A percentile compares a stretch with the other conserved stretches of the same genome.
Evolutionary conservation across 495 filamentous ascomycete species (phyloP).

Genomic region (Lichenothelia convexa): DNA sequence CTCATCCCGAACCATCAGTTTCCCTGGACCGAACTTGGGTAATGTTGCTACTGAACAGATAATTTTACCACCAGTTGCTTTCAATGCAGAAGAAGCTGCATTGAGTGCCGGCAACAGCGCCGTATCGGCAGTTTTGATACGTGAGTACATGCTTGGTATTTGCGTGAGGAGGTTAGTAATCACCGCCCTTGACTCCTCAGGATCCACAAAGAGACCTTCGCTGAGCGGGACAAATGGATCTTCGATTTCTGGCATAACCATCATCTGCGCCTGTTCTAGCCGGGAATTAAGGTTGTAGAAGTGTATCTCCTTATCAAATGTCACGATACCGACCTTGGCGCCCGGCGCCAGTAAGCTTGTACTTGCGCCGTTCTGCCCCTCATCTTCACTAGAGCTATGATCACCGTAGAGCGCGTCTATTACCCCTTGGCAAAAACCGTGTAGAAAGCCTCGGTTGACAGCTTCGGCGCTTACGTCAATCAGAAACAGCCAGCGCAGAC

Average conservation of each 20-base stretch:
- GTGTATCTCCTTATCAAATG: constrained; percentile 87
- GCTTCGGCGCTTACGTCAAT: constrained; percentile 88
- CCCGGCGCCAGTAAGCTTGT: constrained; percentile 51
- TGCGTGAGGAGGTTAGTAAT: constrained; percentile 68
- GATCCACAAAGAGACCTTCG: constrained; percentile 88
- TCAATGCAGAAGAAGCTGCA: constrained; percentile 61
- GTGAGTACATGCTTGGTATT: constrained; percentile 68
- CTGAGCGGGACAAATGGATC: constrained; percentile 90
- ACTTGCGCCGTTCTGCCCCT: constrained; percentile 30
- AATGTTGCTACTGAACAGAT: constrained; percentile 69
- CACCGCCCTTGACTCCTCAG: constrained; percentile 72
- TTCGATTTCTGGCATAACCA: constrained; percentile 95
- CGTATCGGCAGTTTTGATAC: constrained; percentile 74
- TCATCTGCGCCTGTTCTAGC: constrained; percentile 85
- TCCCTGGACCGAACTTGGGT: constrained; percentile 78
- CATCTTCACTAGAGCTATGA: constrained; percentile 33
- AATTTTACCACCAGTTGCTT: constrained; percentile 79
- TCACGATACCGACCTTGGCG: constrained; percentile 84
- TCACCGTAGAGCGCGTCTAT: constrained; percentile 61
- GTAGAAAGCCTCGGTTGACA: constrained; percentile 72
- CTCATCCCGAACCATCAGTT: constrained; percentile 69
- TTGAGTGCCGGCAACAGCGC: constrained; percentile 70
- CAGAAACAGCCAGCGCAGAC: constrained; percentile 72
- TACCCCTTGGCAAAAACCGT: constrained; percentile 82
- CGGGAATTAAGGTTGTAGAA: constrained; percentile 85